Base-by-base conservation (phyloP, 768 basidiomycete genomes). In the Hirschioporus abietinus region DNA sequence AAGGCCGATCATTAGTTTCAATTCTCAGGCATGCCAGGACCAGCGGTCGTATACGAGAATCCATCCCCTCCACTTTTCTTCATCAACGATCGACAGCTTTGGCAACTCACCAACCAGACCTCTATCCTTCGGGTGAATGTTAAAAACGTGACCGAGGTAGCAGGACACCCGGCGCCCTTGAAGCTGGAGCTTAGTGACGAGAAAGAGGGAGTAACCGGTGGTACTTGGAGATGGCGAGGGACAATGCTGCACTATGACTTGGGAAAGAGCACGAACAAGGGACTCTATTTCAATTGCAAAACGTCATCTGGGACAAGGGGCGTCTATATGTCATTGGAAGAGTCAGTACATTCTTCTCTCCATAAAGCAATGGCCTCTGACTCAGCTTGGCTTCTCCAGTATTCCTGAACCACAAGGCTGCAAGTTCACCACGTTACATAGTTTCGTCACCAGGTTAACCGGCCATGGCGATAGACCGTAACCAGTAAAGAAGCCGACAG, bases 41-140 rank as follows among this genome's bases (percentile, higher is more conserved):
- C 86, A 67, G 74, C 84, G 30, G 85, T 84, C 7, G 71, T 84
- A 17, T 67, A 74, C 60, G 72, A 75, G 24, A 68, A 70, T 64
- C 69, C 73, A 65, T 62, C 66, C 10, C 82, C 84, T 17, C 78
- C 84, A 8, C 71, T 84, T 20, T 88, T 87, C 75, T 86, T 85
- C 75, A 78, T 88, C 68, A 76, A 81, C 70, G 78, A 80, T 66
- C 75, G 80, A 61, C 81, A 83, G 63, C 78, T 88, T 26, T 86
- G 80, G 77, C 82, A 84, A 63, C 81, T 80, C 71, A 78, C 80
- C 65, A 88, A 89, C 72, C 83, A 84, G 64, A 81, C 85, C 0
- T 78, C 82, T 18, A 84, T 88, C 64, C 79, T 81, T 65, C 81
- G 81, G 63, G 83, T 88, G 59, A 85, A 83, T 68, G 78, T 86